Base-by-base conservation (phyloP, 768 basidiomycete genomes). In the Xanthoconium purpureum region DNA sequence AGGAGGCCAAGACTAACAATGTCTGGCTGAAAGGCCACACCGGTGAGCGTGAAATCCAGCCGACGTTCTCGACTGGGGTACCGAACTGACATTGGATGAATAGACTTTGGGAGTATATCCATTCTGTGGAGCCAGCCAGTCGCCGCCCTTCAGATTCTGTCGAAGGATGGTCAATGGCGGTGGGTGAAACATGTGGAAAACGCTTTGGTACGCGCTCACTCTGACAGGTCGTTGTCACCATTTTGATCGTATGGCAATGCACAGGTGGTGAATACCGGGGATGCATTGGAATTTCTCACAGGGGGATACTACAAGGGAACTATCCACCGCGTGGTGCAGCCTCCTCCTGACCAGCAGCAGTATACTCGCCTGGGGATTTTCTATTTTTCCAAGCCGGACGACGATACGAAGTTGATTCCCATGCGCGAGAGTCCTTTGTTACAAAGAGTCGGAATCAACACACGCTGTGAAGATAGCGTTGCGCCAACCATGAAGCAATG, bases 1-100 rank as follows among this genome's bases (percentile, higher is more conserved):
- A 84, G 11, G 83, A 83, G 56, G 52, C 48, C 15, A 77, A 77
- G 59, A 77, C 80, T 0, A 78, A 80, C 38, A 78, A 80, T 46
- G 80, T 84, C 15, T 84, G 80, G 81, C 68, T 84, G 12, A 83
- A 85, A 56, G 83, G 84, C 3, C 84, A 85, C 58, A 81, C 79
- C 0, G 82, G 82, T 80, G 44, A 8, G 65, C 54, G 24, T 6
- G 13, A 17, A 35, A 35, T 35, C 12, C 6, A 12, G 33, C 12
- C 33, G 6, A 12, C 17, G 1, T 18, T n/a, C 13, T 6, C 3
- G 17, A 24, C 3, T 1, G 15, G 3, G 17, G 46, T 15, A 12
- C 14, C 24, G 20, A 29, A 44, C 15, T 46, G 24, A 52, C 45
- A 20, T 14, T 15, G 13, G 9, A 10, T 32, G 50, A 5, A 17